Base-by-base conservation (phyloP, 352 stramenopile genomes). In the Globisporangium emineosum region DNA sequence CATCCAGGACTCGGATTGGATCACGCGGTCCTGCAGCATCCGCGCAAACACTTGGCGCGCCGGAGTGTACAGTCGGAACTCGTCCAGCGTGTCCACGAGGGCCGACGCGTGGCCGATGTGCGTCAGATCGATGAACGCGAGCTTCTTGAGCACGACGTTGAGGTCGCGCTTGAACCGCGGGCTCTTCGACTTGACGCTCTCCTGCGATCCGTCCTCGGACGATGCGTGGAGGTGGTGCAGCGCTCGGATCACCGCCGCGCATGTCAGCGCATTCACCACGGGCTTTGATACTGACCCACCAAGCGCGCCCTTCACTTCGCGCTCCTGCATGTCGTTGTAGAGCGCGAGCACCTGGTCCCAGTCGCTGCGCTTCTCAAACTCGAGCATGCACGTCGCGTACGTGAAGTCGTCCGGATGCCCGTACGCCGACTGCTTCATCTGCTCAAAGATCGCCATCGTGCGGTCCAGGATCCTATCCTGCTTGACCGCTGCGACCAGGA, bases 81-180 rank as follows among this genome's bases (percentile, higher is more conserved):
- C 75, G 43, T 90, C 77, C 19, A 89, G 59, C 5, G 74, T 85
- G 59, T 88, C 79, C 29, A 93, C 68, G 19, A 93, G 60, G 47
- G 70, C 88, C 37, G 79, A 83, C 5, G 69, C 69, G 57, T 90
- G 79, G 0, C 70, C 73, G 53, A 89, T 68, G 19, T 83, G 73
- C 13, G 56, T 47, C 37, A 88, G 50, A 17, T 81, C 66, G 25
- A 90, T 47, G 5, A 56, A 66, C 23, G 56, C 43, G 8, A 89
- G 61, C 51, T 79, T 75, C 65, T 79, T 73, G 9, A 89, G 58
- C 23, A 93, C 67, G 40, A 89, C 70, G 5, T 62, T 32, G 33
- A 87, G 70, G 29, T 84, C 74, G 8, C 76, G 71, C 33, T 78
- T 83, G 12, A 85, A 29, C 3, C 25, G 6, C 13, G 32, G 50